Conservation (phyloP, 352 stramenopile genomes). For the Phytophthora palmivora region DNA sequence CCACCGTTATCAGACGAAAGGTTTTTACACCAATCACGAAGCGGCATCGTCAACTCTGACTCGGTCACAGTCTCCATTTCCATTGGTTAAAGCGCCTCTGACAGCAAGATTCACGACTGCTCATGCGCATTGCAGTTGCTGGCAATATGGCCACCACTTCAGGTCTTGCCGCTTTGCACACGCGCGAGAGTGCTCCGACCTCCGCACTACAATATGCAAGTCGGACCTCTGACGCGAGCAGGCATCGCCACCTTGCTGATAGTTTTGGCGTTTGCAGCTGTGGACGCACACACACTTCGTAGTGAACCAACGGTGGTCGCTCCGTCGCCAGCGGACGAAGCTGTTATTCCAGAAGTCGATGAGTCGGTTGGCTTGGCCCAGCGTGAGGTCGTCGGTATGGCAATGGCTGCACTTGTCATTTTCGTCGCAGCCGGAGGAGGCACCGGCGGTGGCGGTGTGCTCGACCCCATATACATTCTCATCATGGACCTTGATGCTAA, state of each 20-base stretch:
- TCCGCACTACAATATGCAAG: constrained; percentile 6
- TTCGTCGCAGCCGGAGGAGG: constrained; percentile 90
- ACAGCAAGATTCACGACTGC: constrained; percentile 12
- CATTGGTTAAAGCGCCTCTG: constrained; percentile 3
- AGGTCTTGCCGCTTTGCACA: constrained; percentile 5
- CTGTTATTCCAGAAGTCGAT: constrained; percentile 20
- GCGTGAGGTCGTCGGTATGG: constrained; percentile 61
- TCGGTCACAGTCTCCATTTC: constrained; percentile 3
- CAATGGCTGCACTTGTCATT: constrained; percentile 67
- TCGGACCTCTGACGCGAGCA: constrained; percentile 1
- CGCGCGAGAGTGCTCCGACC: not conserved
- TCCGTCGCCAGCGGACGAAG: constrained; percentile 11
- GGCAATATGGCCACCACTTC: constrained; percentile 18
- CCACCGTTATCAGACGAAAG: constrained; percentile 13
- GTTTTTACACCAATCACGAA: constrained; percentile 19
- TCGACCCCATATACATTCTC: constrained; percentile 97
- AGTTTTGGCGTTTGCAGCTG: not conserved
- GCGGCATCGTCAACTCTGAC: constrained; percentile 5
- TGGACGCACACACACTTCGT: constrained; percentile 23
- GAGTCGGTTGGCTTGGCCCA: constrained; percentile 30
- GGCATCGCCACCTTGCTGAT: not conserved
- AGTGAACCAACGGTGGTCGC: not conserved
- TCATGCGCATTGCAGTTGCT: constrained; percentile 2
- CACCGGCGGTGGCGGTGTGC: constrained; percentile 93
- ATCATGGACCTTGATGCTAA: constrained; percentile 93